Base-by-base conservation (phyloP, 2,329 filamentous ascomycete genomes). In the Aspergillus persii region DNA sequence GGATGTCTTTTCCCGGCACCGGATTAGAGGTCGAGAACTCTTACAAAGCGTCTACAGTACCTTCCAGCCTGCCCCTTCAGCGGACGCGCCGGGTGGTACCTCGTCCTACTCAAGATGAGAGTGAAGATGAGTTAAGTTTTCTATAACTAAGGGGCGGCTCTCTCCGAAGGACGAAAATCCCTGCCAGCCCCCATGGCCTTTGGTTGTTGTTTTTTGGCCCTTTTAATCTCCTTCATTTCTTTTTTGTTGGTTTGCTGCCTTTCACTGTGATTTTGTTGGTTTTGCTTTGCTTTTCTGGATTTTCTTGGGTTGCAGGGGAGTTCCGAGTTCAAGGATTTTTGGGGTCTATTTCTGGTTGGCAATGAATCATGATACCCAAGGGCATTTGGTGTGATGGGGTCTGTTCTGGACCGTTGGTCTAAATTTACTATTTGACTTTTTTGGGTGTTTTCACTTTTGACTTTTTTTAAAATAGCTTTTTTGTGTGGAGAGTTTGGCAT, bases 51-150 rank as follows among this genome's bases (percentile, higher is more conserved):
- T n/a, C 8, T 4, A 44, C 8, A 6, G 26, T 11, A 12, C 41
- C 30, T 27, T n/a, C 11, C 11, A 39, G 30, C n/a, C 8, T 27
- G 8, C 26, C 44, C 9, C 18, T 23, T 26, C 8, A n/a, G 57
- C 61, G 50, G 31, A 60, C 56, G 41, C 59, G 53, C 41, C 61
- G 57, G 11, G 57, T 65, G n/a, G 68, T 72, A 47, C 65, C 72
- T 11, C 70, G 63, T 49, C 69, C 68, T 0, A 59, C 68, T 23
- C 70, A 72, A 26, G 70, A 69, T 7, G 68, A 70, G 27, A 76
- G 73, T 47, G 72, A 76, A n/a, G 74, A 76, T 54, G 74, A 76
- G 61, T 66, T 76, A 23, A 75, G 72, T 62, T 76, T 74, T 62
- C 55, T 76, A 7, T 74, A 54, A 63, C 18, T 36, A 26, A 41